Percentiles rank a stretch among this genome's conserved stretches.
Evolutionary conservation across 2,329 filamentous ascomycete genomes (phyloP).

Genomic region (Diaporthe amygdali): DNA sequence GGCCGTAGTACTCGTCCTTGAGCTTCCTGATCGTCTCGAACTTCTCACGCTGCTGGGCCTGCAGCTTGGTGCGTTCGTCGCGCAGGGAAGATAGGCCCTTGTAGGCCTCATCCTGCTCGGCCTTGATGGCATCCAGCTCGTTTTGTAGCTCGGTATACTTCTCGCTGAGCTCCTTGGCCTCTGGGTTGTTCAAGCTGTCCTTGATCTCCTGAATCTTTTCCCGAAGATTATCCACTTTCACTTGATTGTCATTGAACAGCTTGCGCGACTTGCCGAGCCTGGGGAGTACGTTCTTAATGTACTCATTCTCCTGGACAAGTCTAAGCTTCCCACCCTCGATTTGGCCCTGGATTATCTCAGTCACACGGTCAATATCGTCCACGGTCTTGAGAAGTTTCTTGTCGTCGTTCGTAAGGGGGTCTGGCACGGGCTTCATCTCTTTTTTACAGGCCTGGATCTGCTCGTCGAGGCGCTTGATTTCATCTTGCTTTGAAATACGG

Average conservation of each 20-base stretch:
- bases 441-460: slow-evolving; percentile 83
- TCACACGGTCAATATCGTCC: slow-evolving; percentile 87
- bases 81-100: slow-evolving; percentile 85
- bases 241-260: slow-evolving; percentile 85
- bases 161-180: slow-evolving; percentile 85
- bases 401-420: too few species aligned
- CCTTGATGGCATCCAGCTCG: slow-evolving; percentile 89
- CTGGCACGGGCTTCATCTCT: slow-evolving; percentile 90
- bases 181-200: slow-evolving; percentile 89
- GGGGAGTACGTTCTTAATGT: too few species aligned
- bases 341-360: slow-evolving; percentile 79
- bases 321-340: slow-evolving; percentile 92
- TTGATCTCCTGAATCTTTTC: slow-evolving; percentile 87
- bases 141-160: slow-evolving; percentile 84
- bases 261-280: slow-evolving; percentile 88
- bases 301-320: slow-evolving; percentile 91
- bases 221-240: slow-evolving; percentile 85
- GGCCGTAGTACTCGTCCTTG: slow-evolving; percentile 86
- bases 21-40: slow-evolving; percentile 81
- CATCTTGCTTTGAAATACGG: slow-evolving; percentile 79
- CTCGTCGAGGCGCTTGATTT: slow-evolving; percentile 91
- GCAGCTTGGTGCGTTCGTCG: slow-evolving; percentile 84
- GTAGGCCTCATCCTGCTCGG: slow-evolving; percentile 88
- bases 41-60: slow-evolving; percentile 86
- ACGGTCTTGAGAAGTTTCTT: slow-evolving; percentile 84